A percentile compares a stretch with the other conserved stretches of the same genome.
Evolutionary conservation across 345 rosid genomes (phyloP).

Genomic region (Ailanthus altissimus): DNA sequence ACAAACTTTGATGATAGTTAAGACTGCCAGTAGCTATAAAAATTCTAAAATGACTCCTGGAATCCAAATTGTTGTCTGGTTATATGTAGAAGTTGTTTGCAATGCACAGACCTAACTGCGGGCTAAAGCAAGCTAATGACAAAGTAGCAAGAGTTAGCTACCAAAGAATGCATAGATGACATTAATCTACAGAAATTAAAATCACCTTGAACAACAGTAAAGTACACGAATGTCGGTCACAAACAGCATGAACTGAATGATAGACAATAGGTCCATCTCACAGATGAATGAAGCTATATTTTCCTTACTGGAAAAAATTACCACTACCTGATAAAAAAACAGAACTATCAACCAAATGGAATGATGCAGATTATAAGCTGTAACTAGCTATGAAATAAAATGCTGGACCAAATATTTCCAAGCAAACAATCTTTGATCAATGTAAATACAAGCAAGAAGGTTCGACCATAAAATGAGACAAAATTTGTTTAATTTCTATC

Average conservation of each 20-base stretch:
- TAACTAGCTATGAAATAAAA: background rate
- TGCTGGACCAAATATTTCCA: background rate
- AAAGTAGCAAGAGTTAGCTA: background rate
- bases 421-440: background rate
- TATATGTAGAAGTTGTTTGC: background rate
- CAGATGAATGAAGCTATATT: background rate
- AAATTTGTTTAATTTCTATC: no score
- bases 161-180: background rate
- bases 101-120: background rate
- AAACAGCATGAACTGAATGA: background rate
- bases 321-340: background rate
- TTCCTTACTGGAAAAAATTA: background rate
- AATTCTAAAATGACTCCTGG: background rate
- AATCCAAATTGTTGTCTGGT: background rate
- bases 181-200: background rate
- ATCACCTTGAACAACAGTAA: background rate
- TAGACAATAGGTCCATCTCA: background rate
- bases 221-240: background rate
- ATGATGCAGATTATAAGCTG: background rate
- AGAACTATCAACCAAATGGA: background rate
- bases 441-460: background rate
- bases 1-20: no score
- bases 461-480: no score
- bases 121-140: background rate
- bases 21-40: background rate